Evolutionary conservation across 2,329 filamentous ascomycete species (phyloP).

Genomic region (Apiospora pterosperma): DNA sequence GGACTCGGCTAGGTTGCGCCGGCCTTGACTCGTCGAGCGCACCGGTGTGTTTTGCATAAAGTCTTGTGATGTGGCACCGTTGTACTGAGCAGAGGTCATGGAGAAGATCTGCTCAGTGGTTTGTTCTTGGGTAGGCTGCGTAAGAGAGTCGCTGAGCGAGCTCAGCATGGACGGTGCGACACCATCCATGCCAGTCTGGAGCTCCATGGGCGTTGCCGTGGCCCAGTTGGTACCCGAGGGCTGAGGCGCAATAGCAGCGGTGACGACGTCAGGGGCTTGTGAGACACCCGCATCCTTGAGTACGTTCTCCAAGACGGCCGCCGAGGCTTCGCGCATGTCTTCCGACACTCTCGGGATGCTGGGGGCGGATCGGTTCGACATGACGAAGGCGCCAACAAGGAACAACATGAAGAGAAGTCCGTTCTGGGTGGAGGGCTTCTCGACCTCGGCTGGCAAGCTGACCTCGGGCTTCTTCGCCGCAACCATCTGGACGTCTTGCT

Average conservation of each 20-base stretch:
- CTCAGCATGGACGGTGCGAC: slow-evolving; percentile 60
- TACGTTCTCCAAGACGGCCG: slow-evolving; percentile 74
- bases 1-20: slow-evolving; percentile 75
- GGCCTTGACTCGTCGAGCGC: slow-evolving; percentile 57
- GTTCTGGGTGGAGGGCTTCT: slow-evolving; percentile 71
- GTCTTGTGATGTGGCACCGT: slow-evolving; percentile 73
- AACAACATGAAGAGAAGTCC: slow-evolving; percentile 91
- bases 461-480: slow-evolving; percentile 52
- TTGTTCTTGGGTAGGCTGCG: slow-evolving; percentile 77
- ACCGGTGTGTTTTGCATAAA: slow-evolving; percentile 59
- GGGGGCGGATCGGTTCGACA: slow-evolving; percentile 73
- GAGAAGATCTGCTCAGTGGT: slow-evolving; percentile 85
- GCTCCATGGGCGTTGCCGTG: slow-evolving; percentile 31
- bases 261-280: slow-evolving; percentile 35
- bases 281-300: slow-evolving; percentile 74
- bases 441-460: slow-evolving; percentile 43
- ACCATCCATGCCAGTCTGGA: slow-evolving; percentile 42
- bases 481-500: slow-evolving; percentile 55
- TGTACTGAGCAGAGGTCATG: slow-evolving; percentile 83
- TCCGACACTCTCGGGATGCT: slow-evolving; percentile 76
- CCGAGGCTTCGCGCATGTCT: slow-evolving; percentile 75
- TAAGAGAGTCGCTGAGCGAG: slow-evolving; percentile 65
- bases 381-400: slow-evolving; percentile 92
- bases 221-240: slow-evolving; percentile 50
- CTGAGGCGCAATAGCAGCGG: slow-evolving; percentile 47